Evolutionary conservation across 1,284 basidiomycete genomes (phyloP), one percentile per base, ranked within the genome.

Genomic region (Melampsora larici-populina): DNA sequence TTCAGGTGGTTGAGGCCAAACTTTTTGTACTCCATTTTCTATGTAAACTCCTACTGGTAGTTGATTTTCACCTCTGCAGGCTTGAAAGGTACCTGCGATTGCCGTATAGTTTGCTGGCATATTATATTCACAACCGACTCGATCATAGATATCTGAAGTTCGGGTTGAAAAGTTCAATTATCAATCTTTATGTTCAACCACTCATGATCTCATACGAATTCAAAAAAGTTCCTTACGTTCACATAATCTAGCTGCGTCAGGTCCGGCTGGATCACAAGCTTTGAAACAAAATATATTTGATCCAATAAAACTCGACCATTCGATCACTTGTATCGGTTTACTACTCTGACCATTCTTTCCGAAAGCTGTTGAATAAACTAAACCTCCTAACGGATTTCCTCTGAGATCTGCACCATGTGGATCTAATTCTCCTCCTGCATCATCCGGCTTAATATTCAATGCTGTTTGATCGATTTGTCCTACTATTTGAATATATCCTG

Each of bases 81-180:
- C 66, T 21, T 40, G 51, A 77, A 80, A 80, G 15, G 78, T 79
- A 29, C 78, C 80, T 40, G 80, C 79, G 64, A 80, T 79, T 43
- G 43, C 62, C 3, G 15, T 24, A 36, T 64, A 64, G 18, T 64
- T 26, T 29, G 62, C 62, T 18, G 62, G 62, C 62, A 64, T 64
- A 81, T 91, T 91, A 85, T 88, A 90, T 15, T 81, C 82, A 81
- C 90, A 91, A 0, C 90, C 90, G 77, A 90, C 87, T 77, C 89
- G 87, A 81, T 91, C 90, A 33, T 64, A 64, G 26, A 64, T n/a
- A 64, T 64, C 62, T 64, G 8, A 29, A 21, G 2, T n/a, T n/a
- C n/a, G n/a, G n/a, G n/a, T n/a, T n/a, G n/a, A 29, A 17, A 85
- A 64, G 82, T 70, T 18, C n/a, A 43, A 67, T 46, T 8, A n/a